phyloP scores from a whole-genome alignment of 2,329 filamentous ascomycete species.

The Sclerotinia borealis region DNA sequence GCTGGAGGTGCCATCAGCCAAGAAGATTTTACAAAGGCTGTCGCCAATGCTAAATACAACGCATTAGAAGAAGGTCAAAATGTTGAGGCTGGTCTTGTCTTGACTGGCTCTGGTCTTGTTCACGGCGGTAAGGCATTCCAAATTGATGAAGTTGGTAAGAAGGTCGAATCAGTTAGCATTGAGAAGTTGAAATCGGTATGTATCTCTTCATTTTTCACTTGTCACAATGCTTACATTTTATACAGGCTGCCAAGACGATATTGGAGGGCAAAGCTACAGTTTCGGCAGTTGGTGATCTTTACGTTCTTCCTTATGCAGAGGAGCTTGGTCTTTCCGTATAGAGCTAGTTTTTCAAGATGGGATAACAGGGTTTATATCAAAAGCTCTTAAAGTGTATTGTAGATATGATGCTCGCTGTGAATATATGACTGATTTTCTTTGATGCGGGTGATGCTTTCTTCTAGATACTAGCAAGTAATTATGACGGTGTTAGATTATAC shows the following conservation, averaged over 20 bases:
- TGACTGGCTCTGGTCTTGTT: slow-evolving; percentile 78
- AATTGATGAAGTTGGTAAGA: slow-evolving; percentile 71
- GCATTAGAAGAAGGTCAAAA: slow-evolving; percentile 77
- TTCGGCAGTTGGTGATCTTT: slow-evolving; percentile 84
- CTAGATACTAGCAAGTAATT: not conserved
- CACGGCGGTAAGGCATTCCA: slow-evolving; percentile 78
- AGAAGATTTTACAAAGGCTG: slow-evolving; percentile 87
- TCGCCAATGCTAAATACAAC: slow-evolving; percentile 89
- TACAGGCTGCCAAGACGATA: slow-evolving; percentile 78
- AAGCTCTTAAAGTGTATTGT: slow-evolving; percentile 33
- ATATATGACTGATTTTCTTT: slow-evolving; percentile 26
- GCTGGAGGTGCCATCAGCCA: slow-evolving; percentile 68
- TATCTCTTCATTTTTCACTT: slow-evolving; percentile 20
- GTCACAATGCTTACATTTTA: slow-evolving; percentile 29
- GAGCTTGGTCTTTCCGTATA: slow-evolving; percentile 95
- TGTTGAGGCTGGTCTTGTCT: slow-evolving; percentile 69
- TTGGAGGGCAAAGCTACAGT: slow-evolving; percentile 85
- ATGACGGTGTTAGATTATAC: not conserved
- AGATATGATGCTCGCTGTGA: slow-evolving; percentile 19
- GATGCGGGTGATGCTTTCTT: not conserved
- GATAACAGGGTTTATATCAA: slow-evolving; percentile 32
- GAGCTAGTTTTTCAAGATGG: slow-evolving; percentile 33
- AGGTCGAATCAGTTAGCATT: slow-evolving; percentile 72
- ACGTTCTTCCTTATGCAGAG: slow-evolving; percentile 84
- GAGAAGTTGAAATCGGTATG: slow-evolving; percentile 82